Conservation (phyloP, 2,329 filamentous ascomycete species). For the Taxawa tesnikishii region DNA sequence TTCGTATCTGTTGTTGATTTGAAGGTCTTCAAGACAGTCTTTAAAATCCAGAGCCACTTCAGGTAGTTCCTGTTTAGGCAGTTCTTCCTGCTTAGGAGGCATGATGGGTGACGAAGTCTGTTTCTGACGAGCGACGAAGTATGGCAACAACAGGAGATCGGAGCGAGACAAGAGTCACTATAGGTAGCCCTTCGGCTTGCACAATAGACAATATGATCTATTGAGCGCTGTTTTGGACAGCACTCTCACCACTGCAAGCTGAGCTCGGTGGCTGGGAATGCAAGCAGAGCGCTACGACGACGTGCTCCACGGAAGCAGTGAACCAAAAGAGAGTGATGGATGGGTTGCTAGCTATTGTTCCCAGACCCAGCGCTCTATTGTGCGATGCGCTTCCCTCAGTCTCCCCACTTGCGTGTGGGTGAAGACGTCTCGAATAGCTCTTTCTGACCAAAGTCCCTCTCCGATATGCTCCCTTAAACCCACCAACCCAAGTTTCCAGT, state of each 20-base stretch:
- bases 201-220: slow-evolving; percentile 3
- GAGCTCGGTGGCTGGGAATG: not conserved
- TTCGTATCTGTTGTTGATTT: slow-evolving; percentile 81
- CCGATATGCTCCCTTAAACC: too few relatives aligned
- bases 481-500: too few relatives aligned
- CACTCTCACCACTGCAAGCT: not conserved
- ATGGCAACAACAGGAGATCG: not conserved
- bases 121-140: too few relatives aligned
- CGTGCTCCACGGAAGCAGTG: slow-evolving; percentile 1
- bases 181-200: not conserved
- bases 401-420: not conserved
- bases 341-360: slow-evolving; percentile 37
- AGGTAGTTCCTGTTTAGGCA: too few relatives aligned
- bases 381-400: not conserved
- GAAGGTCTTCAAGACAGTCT: slow-evolving; percentile 82
- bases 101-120: slow-evolving; percentile 43
- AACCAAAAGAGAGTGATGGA: slow-evolving; percentile 24
- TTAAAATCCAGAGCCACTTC: slow-evolving; percentile 94
- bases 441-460: too few relatives aligned
- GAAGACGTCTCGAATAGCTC: slow-evolving; percentile 1
- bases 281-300: not conserved
- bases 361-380: not conserved
- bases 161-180: not conserved
- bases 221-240: slow-evolving; percentile 1
- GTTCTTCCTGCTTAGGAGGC: slow-evolving; percentile 60